Conservation (phyloP, 148 eudicot genomes). For the Diospyros kaki region DNA sequence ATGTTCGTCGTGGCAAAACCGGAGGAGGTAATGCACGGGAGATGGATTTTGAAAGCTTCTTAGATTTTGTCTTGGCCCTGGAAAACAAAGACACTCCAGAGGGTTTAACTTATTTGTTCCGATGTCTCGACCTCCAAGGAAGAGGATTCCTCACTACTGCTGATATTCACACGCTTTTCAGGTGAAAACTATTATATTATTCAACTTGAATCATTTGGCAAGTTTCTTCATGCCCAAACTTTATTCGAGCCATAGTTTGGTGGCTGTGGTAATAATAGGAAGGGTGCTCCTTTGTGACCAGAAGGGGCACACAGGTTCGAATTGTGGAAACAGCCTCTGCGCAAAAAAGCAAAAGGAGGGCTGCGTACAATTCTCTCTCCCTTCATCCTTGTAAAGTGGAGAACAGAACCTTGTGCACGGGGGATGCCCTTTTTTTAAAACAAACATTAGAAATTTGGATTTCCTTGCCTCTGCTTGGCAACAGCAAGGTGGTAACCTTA, state of each 20-base stretch:
- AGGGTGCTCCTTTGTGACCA: too few species aligned
- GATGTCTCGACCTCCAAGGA: slow-evolving; percentile 87
- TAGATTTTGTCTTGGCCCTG: slow-evolving; percentile 89
- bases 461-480: neutral
- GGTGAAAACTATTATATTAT: slow-evolving; percentile 32
- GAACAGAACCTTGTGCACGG: too few species aligned
- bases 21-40: slow-evolving; percentile 80
- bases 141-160: slow-evolving; percentile 83
- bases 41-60: slow-evolving; percentile 94
- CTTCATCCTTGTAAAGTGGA: too few species aligned
- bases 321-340: too few species aligned
- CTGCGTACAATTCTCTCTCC: too few species aligned
- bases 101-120: slow-evolving; percentile 78
- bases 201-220: neutral
- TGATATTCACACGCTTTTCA: slow-evolving; percentile 93
- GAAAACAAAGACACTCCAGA: slow-evolving; percentile 98
- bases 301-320: too few species aligned
- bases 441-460: neutral
- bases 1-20: slow-evolving; percentile 83
- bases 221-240: neutral
- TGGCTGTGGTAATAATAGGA: neutral
- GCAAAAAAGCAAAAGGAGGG: too few species aligned
- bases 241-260: slow-evolving; percentile 3
- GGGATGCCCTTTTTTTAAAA: neutral
- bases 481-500: neutral